Conservation (phyloP, 202 grass and related monocot species). For the Panicum hallii region DNA sequence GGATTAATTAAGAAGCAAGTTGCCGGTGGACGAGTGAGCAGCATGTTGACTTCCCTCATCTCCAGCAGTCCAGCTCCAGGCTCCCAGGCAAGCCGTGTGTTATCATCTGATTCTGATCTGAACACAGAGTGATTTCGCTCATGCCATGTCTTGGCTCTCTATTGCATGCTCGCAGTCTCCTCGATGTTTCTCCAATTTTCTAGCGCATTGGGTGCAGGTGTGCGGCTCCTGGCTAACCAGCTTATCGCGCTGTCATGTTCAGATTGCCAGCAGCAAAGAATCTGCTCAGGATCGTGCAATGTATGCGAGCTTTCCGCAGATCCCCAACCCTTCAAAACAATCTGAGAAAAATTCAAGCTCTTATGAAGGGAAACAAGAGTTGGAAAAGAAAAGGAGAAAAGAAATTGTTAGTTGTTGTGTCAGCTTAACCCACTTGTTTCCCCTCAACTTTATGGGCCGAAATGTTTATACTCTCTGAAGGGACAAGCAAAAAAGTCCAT, state of each 20-base stretch:
- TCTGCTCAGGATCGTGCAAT: neutral
- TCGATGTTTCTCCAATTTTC: neutral
- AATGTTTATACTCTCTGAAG: neutral
- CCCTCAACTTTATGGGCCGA: neutral
- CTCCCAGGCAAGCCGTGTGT: neutral
- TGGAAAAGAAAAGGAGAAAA: neutral
- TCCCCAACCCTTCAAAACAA: neutral
- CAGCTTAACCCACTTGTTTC: neutral
- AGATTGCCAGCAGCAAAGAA: neutral
- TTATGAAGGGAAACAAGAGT: constrained; percentile 10
- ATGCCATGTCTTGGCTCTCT: neutral
- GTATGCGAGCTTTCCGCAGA: neutral
- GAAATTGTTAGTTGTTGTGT: neutral
- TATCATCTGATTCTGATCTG: neutral
- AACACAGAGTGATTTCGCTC: neutral
- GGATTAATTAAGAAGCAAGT: neutral
- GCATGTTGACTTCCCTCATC: neutral
- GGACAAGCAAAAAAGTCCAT: neutral
- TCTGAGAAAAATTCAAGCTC: neutral
- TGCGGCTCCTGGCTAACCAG: neutral
- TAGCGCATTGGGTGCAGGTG: neutral
- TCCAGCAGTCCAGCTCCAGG: neutral
- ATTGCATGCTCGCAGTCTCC: neutral
- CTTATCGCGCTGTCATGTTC: neutral
- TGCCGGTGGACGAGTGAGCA: constrained; percentile 12